phyloP scores from a whole-genome alignment of 2,329 filamentous ascomycete genomes.

The Triangularia setosa region DNA sequence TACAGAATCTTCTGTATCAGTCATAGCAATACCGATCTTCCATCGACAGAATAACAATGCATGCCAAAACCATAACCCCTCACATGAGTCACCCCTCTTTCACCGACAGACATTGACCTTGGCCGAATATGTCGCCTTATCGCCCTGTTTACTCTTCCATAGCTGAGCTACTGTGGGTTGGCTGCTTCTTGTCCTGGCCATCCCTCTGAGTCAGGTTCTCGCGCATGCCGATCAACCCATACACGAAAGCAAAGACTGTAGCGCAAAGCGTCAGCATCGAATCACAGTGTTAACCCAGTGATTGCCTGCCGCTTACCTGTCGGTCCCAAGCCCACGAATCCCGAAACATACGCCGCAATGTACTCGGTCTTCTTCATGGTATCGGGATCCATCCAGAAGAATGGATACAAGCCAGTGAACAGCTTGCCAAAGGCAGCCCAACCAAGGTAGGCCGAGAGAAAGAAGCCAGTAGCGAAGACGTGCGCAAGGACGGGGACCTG shows the following conservation, averaged over 20 bases:
- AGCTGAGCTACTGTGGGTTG: background rate
- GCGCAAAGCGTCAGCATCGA: background rate
- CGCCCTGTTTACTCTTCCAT: background rate
- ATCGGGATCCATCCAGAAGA: conserved; percentile 49
- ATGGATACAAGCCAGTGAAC: conserved; percentile 43
- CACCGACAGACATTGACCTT: background rate
- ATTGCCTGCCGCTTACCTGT: conserved; percentile 38
- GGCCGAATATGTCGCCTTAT: background rate
- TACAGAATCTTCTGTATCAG: background rate
- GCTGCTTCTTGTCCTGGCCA: conserved; percentile 14
- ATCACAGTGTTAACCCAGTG: background rate
- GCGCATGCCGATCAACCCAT: conserved; percentile 47
- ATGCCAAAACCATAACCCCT: background rate
- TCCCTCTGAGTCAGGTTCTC: conserved; percentile 34
- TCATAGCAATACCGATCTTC: background rate
- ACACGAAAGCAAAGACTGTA: conserved; percentile 45
- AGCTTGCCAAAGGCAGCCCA: conserved; percentile 48
- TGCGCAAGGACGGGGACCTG: conserved; percentile 44
- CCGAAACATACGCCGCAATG: conserved; percentile 41
- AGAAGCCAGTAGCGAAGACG: conserved; percentile 38
- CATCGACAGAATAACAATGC: background rate
- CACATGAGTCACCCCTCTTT: background rate
- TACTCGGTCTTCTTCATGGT: conserved; percentile 42
- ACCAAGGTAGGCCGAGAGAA: conserved; percentile 43
- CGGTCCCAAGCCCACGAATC: conserved; percentile 42